Base-by-base conservation (phyloP, 2,329 filamentous ascomycete genomes). In the Thelonectria blattea region DNA sequence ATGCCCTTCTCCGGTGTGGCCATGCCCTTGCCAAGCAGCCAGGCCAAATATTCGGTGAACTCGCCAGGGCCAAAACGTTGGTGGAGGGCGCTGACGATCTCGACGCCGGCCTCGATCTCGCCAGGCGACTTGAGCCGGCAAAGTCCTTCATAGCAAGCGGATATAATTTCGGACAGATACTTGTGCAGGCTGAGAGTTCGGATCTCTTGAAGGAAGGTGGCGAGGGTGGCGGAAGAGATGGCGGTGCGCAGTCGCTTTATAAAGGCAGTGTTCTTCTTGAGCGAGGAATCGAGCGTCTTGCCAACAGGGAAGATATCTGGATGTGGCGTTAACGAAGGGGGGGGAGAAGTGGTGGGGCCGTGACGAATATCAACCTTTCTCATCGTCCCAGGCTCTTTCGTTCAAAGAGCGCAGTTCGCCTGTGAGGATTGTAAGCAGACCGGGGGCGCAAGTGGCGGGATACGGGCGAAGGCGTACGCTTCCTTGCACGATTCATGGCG, bases 221-320 rank as follows among this genome's bases (percentile, higher is more conserved):
- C 82, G 56, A 93, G 87, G 56, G 91, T 91, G 58, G 92, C 83
- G 50, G 91, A 80, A 65, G 91, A 93, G 65, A 98, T 89, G 61
- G 92, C 91, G 60, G 94, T 97, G 69, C 94, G 91, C 57, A 98
- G 84, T 72, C 94, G 92, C 79, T 97, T 97, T 74, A 98, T 98
- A 76, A 98, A 97, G 67, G 93, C 93, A 4, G 94, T 98, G 72
- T 98, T 98, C 82, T 97, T 98, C 81, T 97, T 97, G 76, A 98
- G 84, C 52, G 93, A 95, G 53, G 94, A 97, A 77, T 98, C 94
- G 72, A 98, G 89, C 30, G 91, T 90, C 73, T 86, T 85, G 76
- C 87, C 88, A 68, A 95, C 88, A 55, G 86, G 79, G 72, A 96
- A 92, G 64, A 96, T 80, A 81, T 91, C 93, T 96, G 57, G 22